Conservation (phyloP, 2,329 filamentous ascomycete species). For the Sphaerostilbella broomeana region DNA sequence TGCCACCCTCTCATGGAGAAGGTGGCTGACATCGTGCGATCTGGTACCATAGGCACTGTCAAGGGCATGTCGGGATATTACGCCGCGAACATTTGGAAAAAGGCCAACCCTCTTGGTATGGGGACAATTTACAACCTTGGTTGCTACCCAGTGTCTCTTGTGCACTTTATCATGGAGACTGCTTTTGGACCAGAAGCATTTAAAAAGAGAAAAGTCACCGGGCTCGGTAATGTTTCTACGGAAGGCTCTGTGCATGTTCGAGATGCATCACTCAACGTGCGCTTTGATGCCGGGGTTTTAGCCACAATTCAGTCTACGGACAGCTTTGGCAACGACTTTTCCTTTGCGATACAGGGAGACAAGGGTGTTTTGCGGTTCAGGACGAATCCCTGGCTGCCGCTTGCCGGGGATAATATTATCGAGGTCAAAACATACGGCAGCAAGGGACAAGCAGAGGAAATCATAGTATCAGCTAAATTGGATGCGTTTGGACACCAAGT, state of each 20-base stretch:
- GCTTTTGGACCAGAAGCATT: slow-evolving; percentile 18
- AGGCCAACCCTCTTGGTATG: slow-evolving; percentile 23
- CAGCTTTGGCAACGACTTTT: slow-evolving; percentile 22
- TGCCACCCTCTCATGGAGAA: slow-evolving; percentile 21
- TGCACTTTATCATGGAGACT: slow-evolving; percentile 21
- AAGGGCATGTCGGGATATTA: slow-evolving; percentile 21
- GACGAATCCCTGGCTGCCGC: slow-evolving; percentile 24
- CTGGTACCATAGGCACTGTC: slow-evolving; percentile 18
- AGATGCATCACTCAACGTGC: slow-evolving; percentile 19
- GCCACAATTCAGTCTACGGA: slow-evolving; percentile 23
- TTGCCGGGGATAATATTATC: slow-evolving; percentile 20
- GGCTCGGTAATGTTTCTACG: slow-evolving; percentile 19
- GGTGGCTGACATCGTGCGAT: slow-evolving; percentile 18
- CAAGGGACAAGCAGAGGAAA: slow-evolving; percentile 16
- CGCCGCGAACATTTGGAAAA: slow-evolving; percentile 22
- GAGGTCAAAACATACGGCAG: slow-evolving; percentile 19
- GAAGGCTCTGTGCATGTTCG: slow-evolving; percentile 18
- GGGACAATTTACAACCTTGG: slow-evolving; percentile 26
- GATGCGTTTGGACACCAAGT: slow-evolving; percentile 23
- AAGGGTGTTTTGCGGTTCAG: slow-evolving; percentile 19
- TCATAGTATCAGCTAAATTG: slow-evolving; percentile 16
- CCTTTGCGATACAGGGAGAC: slow-evolving; percentile 20
- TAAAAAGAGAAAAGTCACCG: slow-evolving; percentile 15
- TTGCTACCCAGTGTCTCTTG: slow-evolving; percentile 23
- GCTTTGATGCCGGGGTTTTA: slow-evolving; percentile 19